Evolutionary conservation across 768 basidiomycete genomes (phyloP).

Genomic region (Lentinula detonsa): DNA sequence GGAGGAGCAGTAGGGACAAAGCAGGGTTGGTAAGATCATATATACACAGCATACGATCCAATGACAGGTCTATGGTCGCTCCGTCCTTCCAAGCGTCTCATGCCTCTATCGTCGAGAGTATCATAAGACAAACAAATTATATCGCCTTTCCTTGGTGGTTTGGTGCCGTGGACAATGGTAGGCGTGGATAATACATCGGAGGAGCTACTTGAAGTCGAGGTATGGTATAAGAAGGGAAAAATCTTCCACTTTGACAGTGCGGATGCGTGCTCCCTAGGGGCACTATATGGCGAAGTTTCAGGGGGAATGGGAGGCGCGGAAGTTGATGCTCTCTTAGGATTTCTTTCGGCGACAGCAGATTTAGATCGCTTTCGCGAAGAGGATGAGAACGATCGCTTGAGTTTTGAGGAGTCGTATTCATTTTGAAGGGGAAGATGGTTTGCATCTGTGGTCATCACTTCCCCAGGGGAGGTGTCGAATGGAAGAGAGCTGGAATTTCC

Average conservation of each 20-base stretch:
- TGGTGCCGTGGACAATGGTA: slow-evolving; percentile 9
- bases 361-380: slow-evolving; percentile 1
- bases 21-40: slow-evolving; percentile 26
- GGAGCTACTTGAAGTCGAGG: slow-evolving; percentile 17
- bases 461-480: background rate
- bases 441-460: background rate
- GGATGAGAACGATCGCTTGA: slow-evolving; percentile 1
- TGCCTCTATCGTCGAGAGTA: slow-evolving; percentile 68
- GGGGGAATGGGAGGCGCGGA: slow-evolving; percentile 9
- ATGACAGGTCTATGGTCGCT: slow-evolving; percentile 87
- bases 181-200: slow-evolving; percentile 10
- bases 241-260: slow-evolving; percentile 33
- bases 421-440: background rate
- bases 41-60: slow-evolving; percentile 66
- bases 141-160: slow-evolving; percentile 53
- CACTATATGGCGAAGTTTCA: background rate
- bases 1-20: background rate
- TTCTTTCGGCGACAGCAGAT: slow-evolving; percentile 6
- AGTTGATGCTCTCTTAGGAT: slow-evolving; percentile 5
- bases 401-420: background rate
- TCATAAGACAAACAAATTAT: slow-evolving; percentile 67
- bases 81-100: slow-evolving; percentile 70
- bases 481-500: slow-evolving; percentile 7
- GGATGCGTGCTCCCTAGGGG: slow-evolving; percentile 12
- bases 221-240: slow-evolving; percentile 32